phyloP scores from a whole-genome alignment of 176 grass and related monocot genomes.

The Bonia amplexicaulis region DNA sequence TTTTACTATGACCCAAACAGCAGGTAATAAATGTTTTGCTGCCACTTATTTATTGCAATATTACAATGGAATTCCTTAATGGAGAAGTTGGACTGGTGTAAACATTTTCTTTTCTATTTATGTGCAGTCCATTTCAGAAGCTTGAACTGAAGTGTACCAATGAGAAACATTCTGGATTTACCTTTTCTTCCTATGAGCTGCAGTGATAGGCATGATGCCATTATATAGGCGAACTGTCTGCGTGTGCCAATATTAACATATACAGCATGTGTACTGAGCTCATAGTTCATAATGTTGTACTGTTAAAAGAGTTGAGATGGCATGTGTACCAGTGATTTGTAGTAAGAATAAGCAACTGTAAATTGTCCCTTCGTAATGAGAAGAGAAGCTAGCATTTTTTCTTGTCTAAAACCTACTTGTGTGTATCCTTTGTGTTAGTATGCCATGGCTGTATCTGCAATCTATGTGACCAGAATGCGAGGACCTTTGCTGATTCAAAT shows the following conservation, averaged over 20 bases:
- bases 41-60: neutral
- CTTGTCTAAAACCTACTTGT: neutral
- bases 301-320: slow-evolving; percentile 10
- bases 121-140: slow-evolving; percentile 91
- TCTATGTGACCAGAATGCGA: neutral
- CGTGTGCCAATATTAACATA: neutral
- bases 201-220: slow-evolving; percentile 29
- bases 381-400: neutral
- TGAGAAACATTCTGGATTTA: slow-evolving; percentile 67
- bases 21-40: slow-evolving; percentile 50
- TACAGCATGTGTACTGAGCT: neutral
- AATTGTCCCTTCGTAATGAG: slow-evolving; percentile 2
- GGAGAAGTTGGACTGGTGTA: neutral
- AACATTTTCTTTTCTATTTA: slow-evolving; percentile 2
- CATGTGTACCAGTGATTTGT: slow-evolving; percentile 22
- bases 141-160: slow-evolving; percentile 93
- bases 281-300: neutral
- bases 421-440: neutral
- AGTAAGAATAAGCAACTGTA: slow-evolving; percentile 7
- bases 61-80: neutral
- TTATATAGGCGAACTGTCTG: neutral
- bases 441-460: neutral
- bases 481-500: neutral
- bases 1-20: slow-evolving; percentile 98
- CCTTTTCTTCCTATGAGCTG: slow-evolving; percentile 95